Base-by-base conservation (phyloP, 2,329 filamentous ascomycete species). In the Ascochyta rabiei region DNA sequence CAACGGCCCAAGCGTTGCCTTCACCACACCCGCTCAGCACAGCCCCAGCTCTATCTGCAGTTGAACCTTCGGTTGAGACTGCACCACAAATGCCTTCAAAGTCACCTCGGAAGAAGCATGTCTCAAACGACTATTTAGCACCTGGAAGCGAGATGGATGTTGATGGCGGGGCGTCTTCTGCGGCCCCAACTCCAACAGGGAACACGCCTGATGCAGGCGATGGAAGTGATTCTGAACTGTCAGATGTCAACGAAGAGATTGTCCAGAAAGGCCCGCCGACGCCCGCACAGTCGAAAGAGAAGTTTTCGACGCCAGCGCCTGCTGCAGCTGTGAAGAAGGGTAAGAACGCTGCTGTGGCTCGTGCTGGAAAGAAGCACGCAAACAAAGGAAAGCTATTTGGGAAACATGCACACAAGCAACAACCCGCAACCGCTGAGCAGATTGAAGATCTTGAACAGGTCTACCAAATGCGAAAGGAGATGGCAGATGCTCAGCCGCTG, bases 161-260 rank as follows among this genome's bases (percentile, higher is more conserved):
- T 2, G 59, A 66, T 41, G 67, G 62, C 31, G 61, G 61, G n/a
- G 48, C 60, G n/a, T 67, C 69, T 26, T 67, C 64, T 16, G 60
- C 62, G 30, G 69, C 60, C 16, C 60, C 65, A 6, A 70, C 71
- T 18, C 67, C 70, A 7, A 60, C 60, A 16, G 63, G 56, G 12
- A 68, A 68, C 41, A 66, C 67, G 23, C 69, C 70, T 24, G 66
- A 70, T 23, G 63, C 61, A 40, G 70, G 56, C 35, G 63, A 57
- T 15, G 63, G 53, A 8, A 73, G 67, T 40, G 72, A 74, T 56
- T 75, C 72, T 35, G 73, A 73, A 38, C 63, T 75, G 5, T 74
- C 71, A 4, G 73, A 75, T 9, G 71, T 75, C 39, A 72, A 75
- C 30, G 73, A 75, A 57, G 72, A 74, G 31, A 74, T 75, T 33